Base-by-base conservation (phyloP, 2,329 filamentous ascomycete genomes). In the Huntiella abstrusa region DNA sequence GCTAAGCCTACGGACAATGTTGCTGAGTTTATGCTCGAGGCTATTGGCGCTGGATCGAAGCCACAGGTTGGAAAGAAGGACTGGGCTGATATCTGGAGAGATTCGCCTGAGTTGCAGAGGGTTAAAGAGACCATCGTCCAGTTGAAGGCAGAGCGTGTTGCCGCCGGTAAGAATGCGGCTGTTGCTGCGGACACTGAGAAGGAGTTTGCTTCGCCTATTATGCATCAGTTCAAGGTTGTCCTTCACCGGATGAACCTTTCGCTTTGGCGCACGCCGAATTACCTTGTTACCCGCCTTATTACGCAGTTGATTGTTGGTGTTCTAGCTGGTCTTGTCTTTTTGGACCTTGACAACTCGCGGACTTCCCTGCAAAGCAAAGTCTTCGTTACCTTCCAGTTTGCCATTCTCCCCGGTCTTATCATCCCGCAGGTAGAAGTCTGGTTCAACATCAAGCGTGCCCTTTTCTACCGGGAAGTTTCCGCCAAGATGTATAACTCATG, bases 371-470 rank as follows among this genome's bases (percentile, higher is more conserved):
- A 94, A 60, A 83, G 91, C 65, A 78, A 80, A 50, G 73, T 94
- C 51, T 94, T 94, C 61, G 75, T 88, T 60, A 83, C 91, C 59
- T 94, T 94, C 72, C 84, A 92, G 59, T 75, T 86, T 44, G 85
- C 83, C 0, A 82, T 93, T 16, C 69, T 94, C 19, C 84, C 85
- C 0, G 82, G 83, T 1, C 68, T 92, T 28, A 84, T 93, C 59
- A 75, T 93, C 48, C 76, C 78, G 1, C 84, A 92, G 56, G 80
- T 92, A 46, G 81, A 93, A 60, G 57, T 64, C 36, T 87, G 86
- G 64, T 93, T 83, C 59, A 79, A 86, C 56, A 67, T 87, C 55
- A 78, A 80, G 51, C 75, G 85, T 38, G 70, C 83, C 56, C 79
- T 92, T 52, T 87, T 83, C 65, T 91, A 87, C 69, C 80, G 86